Base-by-base conservation (phyloP, 805 yeast genomes). In the Naumovozyma baii region DNA sequence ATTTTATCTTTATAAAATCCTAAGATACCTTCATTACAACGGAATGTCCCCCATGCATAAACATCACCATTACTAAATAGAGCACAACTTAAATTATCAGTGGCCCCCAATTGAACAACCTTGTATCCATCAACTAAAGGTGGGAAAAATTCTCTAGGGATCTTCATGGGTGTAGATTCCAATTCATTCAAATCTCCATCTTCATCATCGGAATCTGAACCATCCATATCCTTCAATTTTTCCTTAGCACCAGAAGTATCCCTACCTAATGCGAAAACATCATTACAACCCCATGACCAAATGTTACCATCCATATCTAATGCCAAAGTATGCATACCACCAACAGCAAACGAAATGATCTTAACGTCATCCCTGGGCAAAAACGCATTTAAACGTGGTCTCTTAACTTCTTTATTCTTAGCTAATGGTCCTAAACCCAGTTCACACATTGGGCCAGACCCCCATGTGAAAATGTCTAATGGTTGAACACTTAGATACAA, bases 281-380 rank as follows among this genome's bases (percentile, higher is more conserved):
- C 99, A 51, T 92, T 92, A 34, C 84, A 83, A 42, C 99, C 99
- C 99, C 99, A 92, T 3, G 96, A 83, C 96, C 96, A 92, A n/a
- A 92, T 62, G 42, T 74, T 69, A 48, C 86, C 86, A 14, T 76
- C 66, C 31, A 74, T 61, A 56, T 87, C 96, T 38, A 90, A 63
- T 0, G 90, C 96, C 34, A 92, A 57, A 1, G 83, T 76, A 57
- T 92, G 99, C 82, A 92, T 90, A 38, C 98, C 99, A 37, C 99
- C 99, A 18, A 78, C 95, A 1, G 95, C 86, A 53, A 92, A 69
- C 46, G 85, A 90, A 19, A 87, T 92, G 39, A 92, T 76, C 2
- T 82, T 80, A 8, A 71, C 75, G 2, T 73, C 73, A 20, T 80
- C 83, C 17, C 64, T 63, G 2, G 76, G 68, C 45, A 92, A 68